Evolutionary conservation across 305 asterid genomes (phyloP), one percentile per base, ranked within the genome.

Genomic region (Fraxinus paxiana): DNA sequence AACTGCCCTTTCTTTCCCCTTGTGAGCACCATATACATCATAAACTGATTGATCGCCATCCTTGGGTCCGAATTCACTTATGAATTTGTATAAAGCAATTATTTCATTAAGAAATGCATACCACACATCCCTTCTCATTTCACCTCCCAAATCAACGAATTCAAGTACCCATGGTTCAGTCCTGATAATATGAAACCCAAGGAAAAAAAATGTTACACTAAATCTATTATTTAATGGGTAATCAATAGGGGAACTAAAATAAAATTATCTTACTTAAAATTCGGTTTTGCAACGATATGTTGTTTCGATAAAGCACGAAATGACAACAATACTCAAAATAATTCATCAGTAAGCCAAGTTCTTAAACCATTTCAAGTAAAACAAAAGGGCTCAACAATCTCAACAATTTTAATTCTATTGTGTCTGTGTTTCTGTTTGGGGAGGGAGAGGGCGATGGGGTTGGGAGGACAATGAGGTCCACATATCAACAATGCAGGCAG

Each of bases 101-200:
- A 96, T 89, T 91, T 96, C 99, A 41, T 82, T 86, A 81, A 92
- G 84, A 76, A 91, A 96, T 65, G 98, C 91, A 82, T 87, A 89
- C 99, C 99, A 96, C 75, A 92, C 98, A 76, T 96, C 99, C 85
- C 97, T 85, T 87, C 99, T 90, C 97, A 91, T 92, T 83, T 93
- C 98, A 18, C 97, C 91, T 79, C 97, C 93, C 83, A 94, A 88
- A 88, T 96, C 99, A 4, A 96, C 88, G 79, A 94, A 96, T 84
- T 96, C 98, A 83, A 94, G 94, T 76, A 90, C 86, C 93, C 96
- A 89, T 41, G 92, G 67, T 4, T 78, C 81, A 46, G 89, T 89
- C 87, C 99, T 96, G 91, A 83, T 75, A 77, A 69, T 73, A 33
- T 15, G 76, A 18, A 33, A 33, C 13, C 15, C 15, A 24, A 17